A percentile compares a stretch with the other conserved stretches of the same genome.
phyloP scores from a whole-genome alignment of 179 eudicot species.

The Patellifolia procumbens region DNA sequence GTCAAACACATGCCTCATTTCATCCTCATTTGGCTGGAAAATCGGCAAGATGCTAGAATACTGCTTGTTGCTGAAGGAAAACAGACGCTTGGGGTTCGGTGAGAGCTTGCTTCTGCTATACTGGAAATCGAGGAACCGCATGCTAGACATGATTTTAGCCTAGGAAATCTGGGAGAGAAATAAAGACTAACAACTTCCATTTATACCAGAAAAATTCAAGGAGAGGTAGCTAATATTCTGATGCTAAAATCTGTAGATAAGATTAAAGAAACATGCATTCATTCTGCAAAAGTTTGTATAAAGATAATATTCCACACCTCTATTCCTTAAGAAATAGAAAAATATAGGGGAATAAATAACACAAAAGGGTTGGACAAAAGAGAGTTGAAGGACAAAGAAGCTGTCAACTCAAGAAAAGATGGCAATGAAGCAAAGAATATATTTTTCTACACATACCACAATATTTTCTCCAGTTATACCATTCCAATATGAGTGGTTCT shows the following conservation, averaged over 20 bases:
- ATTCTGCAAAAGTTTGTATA: neutral
- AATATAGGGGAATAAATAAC: constrained; percentile 22
- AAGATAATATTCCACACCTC: constrained; percentile 5
- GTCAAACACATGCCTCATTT: constrained; percentile 62
- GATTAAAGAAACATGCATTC: neutral
- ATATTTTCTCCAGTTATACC: constrained; percentile 7
- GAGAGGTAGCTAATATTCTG: constrained; percentile 17
- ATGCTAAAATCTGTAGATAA: constrained; percentile 5
- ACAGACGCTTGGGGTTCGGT: constrained; percentile 32
- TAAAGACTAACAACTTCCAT: neutral
- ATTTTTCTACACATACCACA: neutral
- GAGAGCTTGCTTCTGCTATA: constrained; percentile 30
- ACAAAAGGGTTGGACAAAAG: constrained; percentile 7
- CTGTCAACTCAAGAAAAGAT: neutral
- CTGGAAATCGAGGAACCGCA: constrained; percentile 39
- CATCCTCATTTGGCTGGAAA: constrained; percentile 47
- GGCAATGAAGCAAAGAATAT: constrained; percentile 26
- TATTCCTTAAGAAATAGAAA: constrained; percentile 19
- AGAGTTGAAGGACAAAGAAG: neutral
- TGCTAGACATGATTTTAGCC: constrained; percentile 24
- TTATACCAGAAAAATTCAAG: constrained; percentile 9
- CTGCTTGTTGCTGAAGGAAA: constrained; percentile 36
- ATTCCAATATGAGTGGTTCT: constrained; percentile 6
- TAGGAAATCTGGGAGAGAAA: neutral
- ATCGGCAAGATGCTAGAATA: constrained; percentile 28